Base-by-base conservation (phyloP, 2,329 filamentous ascomycete genomes). In the Claviceps sp. region DNA sequence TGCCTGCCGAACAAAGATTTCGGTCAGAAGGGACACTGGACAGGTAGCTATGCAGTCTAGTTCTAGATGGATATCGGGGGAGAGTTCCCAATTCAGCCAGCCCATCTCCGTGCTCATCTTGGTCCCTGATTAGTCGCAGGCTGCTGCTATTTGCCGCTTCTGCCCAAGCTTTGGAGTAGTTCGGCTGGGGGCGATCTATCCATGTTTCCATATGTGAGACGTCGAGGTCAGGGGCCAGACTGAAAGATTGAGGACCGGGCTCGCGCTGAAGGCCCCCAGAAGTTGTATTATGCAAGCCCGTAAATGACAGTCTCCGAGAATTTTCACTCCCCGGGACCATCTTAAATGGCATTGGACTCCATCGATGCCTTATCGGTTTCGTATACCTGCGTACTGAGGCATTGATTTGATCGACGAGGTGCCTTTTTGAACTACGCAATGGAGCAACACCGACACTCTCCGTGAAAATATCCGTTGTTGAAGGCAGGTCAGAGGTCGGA, bases 71-170 rank as follows among this genome's bases (percentile, higher is more conserved):
- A 22, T 76, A 72, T 48, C 72, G 68, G 18, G 73, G 70, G 24
- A 79, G 66, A 22, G 74, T 67, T 38, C 78, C 72, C 48, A 85
- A 68, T 53, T 84, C 80, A 5, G 78, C 76, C 24, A 85, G 69
- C 1, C 79, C 79, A 59, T 85, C 81, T 4, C 80, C 79, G 57
- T 84, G 70, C 61, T 84, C 81, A 56, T 84, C 81, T 54, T 78
- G 73, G 55, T 84, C 73, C 20, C 73, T 72, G 42, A 84, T 69
- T 34, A 75, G 68, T 44, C 71, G 73, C 7, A 63, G 57, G 26
- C 67, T 67, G 58, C 70, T 57, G 56, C 68, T 57, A 30, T 60
- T 57, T 44, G 61, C 55, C 52, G 66, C 64, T 54, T 69, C 64
- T 55, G 64, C 55, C 51, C 65, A 52, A 42, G 59, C 66, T 58